A percentile compares a stretch with the other conserved stretches of the same genome.
phyloP scores from a whole-genome alignment of 768 basidiomycete species.

The Mycena epipterygia region DNA sequence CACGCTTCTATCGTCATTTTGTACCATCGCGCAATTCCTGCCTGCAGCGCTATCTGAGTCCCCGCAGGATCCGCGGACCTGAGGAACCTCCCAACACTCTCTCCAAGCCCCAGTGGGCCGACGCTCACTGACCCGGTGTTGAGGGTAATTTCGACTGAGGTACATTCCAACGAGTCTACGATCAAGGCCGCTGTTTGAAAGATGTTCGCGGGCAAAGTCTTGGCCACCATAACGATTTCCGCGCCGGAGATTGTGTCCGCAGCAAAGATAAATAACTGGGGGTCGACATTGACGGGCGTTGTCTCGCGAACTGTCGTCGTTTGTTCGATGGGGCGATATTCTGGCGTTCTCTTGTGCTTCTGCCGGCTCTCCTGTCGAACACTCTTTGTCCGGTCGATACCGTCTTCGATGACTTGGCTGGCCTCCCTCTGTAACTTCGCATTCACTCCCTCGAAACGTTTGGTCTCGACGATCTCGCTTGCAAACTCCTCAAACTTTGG shows the following conservation, averaged over 20 bases:
- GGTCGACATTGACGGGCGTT: neutral
- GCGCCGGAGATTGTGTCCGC: conserved; percentile 1
- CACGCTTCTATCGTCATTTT: neutral
- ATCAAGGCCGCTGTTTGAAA: conserved; percentile 10
- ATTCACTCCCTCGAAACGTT: neutral
- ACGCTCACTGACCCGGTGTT: neutral
- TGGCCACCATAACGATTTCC: neutral
- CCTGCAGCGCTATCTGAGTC: conserved; percentile 2
- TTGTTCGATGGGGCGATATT: too few species aligned
- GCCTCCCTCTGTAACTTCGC: neutral
- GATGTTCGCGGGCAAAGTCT: conserved; percentile 4
- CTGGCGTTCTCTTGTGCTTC: too few species aligned
- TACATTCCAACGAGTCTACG: conserved; percentile 1
- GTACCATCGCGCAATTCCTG: conserved; percentile 9
- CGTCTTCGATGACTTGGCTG: neutral
- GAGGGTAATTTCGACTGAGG: neutral
- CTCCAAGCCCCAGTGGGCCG: neutral
- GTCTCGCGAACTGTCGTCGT: neutral
- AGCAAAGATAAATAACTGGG: neutral
- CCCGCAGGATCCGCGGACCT: neutral
- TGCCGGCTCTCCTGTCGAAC: too few species aligned
- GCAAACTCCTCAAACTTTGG: neutral
- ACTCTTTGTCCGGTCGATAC: too few species aligned
- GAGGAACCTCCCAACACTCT: neutral
- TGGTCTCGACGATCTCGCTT: neutral